phyloP scores from a whole-genome alignment of 1,139 yeast species.

The Hansenula lynferdii region DNA sequence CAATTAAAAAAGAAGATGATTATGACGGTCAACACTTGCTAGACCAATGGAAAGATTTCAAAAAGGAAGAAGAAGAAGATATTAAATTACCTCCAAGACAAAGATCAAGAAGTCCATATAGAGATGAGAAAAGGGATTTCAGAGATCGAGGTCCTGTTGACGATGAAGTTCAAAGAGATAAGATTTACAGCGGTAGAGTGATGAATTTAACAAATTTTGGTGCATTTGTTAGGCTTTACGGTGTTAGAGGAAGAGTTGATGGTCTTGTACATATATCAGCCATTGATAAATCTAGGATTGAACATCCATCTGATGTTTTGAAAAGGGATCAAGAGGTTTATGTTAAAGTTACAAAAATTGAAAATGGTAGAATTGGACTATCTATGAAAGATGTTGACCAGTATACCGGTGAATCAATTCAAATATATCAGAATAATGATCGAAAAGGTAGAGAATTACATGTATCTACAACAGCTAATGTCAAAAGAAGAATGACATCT shows the following conservation, averaged over 20 bases:
- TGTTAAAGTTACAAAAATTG: constrained; percentile 52
- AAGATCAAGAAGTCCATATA: constrained; percentile 10
- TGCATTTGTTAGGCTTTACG: constrained; percentile 59
- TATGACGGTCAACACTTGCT: constrained; percentile 6
- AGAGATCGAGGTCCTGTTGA: constrained; percentile 22
- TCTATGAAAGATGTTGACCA: constrained; percentile 80
- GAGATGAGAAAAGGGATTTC: constrained; percentile 5
- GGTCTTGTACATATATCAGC: constrained; percentile 83
- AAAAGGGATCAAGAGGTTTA: constrained; percentile 55
- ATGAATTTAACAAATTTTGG: constrained; percentile 65
- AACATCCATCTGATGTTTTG: constrained; percentile 56
- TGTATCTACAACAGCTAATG: constrained; percentile 7
- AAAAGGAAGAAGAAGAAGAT: constrained; percentile 10
- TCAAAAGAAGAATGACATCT: constrained; percentile 55
- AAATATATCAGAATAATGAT: constrained; percentile 5
- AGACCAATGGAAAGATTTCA: constrained; percentile 18
- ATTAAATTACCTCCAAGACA: constrained; percentile 1
- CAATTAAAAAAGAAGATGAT: constrained; percentile 11
- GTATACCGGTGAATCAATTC: constrained; percentile 46
- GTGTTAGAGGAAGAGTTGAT: constrained; percentile 31
- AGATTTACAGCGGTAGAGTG: constrained; percentile 57
- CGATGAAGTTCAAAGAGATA: constrained; percentile 33
- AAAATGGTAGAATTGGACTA: constrained; percentile 48
- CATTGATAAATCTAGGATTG: constrained; percentile 45
- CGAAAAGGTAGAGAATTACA: constrained; percentile 24